Conservation (phyloP, 1,139 yeast species). For the Zygosaccharomyces sapae region DNA sequence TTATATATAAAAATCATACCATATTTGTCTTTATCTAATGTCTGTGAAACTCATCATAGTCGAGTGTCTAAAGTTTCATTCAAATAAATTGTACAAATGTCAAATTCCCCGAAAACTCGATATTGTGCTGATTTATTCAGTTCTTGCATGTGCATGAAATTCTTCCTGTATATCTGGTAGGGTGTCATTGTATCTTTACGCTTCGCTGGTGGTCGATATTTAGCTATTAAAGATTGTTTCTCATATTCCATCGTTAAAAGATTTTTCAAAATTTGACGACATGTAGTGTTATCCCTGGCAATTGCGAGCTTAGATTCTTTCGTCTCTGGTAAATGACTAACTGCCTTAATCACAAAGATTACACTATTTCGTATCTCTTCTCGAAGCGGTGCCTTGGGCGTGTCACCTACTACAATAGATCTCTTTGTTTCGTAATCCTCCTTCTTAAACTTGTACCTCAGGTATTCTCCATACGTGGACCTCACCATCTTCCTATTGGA, state of each 20-base stretch:
- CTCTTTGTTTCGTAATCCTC: constrained; percentile 29
- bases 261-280: constrained; percentile 30
- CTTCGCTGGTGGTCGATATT: background rate
- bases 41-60: constrained; percentile 15
- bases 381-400: constrained; percentile 3
- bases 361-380: constrained; percentile 20
- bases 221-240: constrained; percentile 13
- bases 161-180: constrained; percentile 13
- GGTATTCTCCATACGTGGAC: constrained; percentile 27
- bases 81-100: constrained; percentile 23
- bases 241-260: constrained; percentile 29
- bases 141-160: constrained; percentile 17
- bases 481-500: constrained; percentile 27
- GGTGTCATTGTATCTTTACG: constrained; percentile 1
- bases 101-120: constrained; percentile 25
- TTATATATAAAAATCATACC: background rate
- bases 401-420: constrained; percentile 8
- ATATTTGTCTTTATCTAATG: background rate
- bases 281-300: constrained; percentile 19
- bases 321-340: constrained; percentile 15
- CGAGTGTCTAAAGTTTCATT: constrained; percentile 30
- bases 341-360: constrained; percentile 26
- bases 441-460: constrained; percentile 28
- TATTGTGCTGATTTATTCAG: constrained; percentile 7
- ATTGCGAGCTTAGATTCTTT: constrained; percentile 6